These are phyloP conservation scores for Themeda triandra DNA, from an alignment of 176 grass and related monocot genomes.

Conservation along the genomic window DNA sequence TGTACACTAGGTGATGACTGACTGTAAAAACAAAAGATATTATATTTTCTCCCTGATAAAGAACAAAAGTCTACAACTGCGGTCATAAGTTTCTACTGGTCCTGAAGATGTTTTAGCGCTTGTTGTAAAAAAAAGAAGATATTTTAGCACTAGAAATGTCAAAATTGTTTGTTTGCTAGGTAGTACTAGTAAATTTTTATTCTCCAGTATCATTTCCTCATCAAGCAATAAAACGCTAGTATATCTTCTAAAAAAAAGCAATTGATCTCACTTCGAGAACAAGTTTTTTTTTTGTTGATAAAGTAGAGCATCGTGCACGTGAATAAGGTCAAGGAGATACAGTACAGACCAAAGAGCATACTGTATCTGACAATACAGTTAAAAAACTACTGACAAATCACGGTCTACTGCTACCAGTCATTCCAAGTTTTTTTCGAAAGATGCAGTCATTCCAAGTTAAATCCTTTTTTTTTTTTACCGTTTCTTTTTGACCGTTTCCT, in stretches of 20 bases:
- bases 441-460: background rate
- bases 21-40: too few species aligned
- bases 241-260: background rate
- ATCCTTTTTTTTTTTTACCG: constrained; percentile 1
- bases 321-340: background rate
- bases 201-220: background rate
- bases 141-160: background rate
- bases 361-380: too few species aligned
- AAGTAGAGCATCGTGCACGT: background rate
- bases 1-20: too few species aligned
- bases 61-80: too few species aligned
- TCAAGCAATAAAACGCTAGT: background rate
- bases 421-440: too few species aligned
- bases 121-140: too few species aligned
- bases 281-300: background rate
- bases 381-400: background rate
- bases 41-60: too few species aligned
- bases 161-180: background rate
- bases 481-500: constrained; percentile 4
- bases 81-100: background rate
- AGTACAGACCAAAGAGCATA: background rate
- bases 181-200: too few species aligned
- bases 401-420: background rate
- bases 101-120: background rate
- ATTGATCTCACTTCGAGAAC: background rate